Conservation (phyloP, 805 yeast genomes). For the Saccharomyces jurei region DNA sequence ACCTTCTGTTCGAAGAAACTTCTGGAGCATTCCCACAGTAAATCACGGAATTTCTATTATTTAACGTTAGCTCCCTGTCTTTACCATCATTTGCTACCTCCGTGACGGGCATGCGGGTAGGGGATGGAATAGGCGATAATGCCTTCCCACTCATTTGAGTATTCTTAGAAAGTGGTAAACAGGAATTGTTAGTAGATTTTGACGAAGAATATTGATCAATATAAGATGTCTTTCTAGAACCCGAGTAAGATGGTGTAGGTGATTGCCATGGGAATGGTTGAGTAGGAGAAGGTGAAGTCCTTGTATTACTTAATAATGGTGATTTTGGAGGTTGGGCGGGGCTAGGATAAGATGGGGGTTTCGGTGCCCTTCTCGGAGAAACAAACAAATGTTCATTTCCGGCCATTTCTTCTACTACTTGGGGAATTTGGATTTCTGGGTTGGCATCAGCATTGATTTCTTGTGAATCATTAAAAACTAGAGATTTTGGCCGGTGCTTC, state of each 20-base stretch:
- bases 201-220: neutral
- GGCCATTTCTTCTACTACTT: slow-evolving; percentile 6
- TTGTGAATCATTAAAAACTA: slow-evolving; percentile 11
- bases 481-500: slow-evolving; percentile 13
- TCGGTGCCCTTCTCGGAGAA: slow-evolving; percentile 70
- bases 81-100: neutral
- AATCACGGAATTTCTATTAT: slow-evolving; percentile 16
- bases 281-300: neutral
- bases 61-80: neutral
- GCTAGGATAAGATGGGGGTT: slow-evolving; percentile 48
- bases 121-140: neutral
- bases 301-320: slow-evolving; percentile 13
- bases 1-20: neutral
- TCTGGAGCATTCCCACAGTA: slow-evolving; percentile 3
- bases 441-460: neutral
- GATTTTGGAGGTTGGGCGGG: slow-evolving; percentile 34
- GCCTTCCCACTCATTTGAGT: neutral
- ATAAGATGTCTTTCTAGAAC: neutral
- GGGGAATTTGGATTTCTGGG: slow-evolving; percentile 9
- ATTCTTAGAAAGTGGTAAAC: neutral
- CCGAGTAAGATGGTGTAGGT: neutral
- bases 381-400: slow-evolving; percentile 34
- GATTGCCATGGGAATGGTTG: neutral
- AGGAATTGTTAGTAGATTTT: neutral
- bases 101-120: neutral